Base-by-base conservation (phyloP, 345 rosid species). In the Eucalyptus regnans region DNA sequence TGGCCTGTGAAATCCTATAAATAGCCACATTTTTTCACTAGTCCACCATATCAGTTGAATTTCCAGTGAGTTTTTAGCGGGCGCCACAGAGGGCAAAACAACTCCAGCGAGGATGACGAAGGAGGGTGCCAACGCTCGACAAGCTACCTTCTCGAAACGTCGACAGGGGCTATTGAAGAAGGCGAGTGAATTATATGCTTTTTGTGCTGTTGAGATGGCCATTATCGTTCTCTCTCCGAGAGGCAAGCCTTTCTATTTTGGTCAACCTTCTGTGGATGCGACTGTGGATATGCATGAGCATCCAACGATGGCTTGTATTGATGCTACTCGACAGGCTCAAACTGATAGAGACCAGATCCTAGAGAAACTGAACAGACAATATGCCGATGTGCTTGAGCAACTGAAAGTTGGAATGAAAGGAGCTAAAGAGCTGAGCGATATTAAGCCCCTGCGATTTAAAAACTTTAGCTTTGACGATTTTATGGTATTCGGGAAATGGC, bases 201-300 rank as follows among this genome's bases (percentile, higher is more conserved):
- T 95, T 51, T 94, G 96, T 56, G 93, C 87, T 6, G 92, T 92
- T 4, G 90, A 95, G 80, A 54, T 92, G 46, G 94, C 95, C 80
- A 91, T 94, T 16, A 89, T 95, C 17, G 94, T 95, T 64, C 94
- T 93, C 86, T 95, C 96, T 25, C 95, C 96, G 1, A 94, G 94
- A 12, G 93, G 94, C 41, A 94, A 94, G 89, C 93, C 95, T 23
- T 94, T 90, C 88, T 91, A 94, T 7, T 94, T 93, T 48, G 97
- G 95, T 22, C 91, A 91, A 68, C 95, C 96, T 0, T 90, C 89
- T 62, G 93, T 94, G 22, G 93, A 93, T 12, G 71, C 89, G 9
- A 93, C 93, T 90, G 10, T 90, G 10, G 90, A 90, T 33, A 87
- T 91, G 33, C 94, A 88, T 91, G 85, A 89, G 86, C 91, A 86